Base-by-base conservation (phyloP, 2,329 filamentous ascomycete species). In the Blastomyces emzantsi region DNA sequence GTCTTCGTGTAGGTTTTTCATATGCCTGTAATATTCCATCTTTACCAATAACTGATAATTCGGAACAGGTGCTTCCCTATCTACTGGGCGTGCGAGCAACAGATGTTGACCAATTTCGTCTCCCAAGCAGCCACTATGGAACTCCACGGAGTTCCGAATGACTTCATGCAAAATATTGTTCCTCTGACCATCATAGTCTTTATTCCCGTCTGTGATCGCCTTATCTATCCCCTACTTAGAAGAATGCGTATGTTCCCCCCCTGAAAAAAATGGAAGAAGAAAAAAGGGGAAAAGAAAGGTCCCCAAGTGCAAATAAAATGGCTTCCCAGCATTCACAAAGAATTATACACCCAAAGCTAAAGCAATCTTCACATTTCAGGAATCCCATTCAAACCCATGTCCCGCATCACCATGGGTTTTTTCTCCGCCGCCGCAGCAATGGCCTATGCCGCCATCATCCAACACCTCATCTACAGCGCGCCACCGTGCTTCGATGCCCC, bases 131-230 rank as follows among this genome's bases (percentile, higher is more conserved):
- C 76, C 19, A 79, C 79, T 61, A 84, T 85, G 87, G 69, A 82
- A 62, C 83, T 87, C 1, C 80, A 88, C 71, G 88, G 88, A 39
- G 82, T 90, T 2, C 89, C 89, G 69, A 92, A 92, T 78, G 89
- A 92, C 71, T 78, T 92, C 63, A 83, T 92, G 69, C 83, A 86
- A 73, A 91, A 91, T 76, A 79, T 92, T 47, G 87, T 92, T 74
- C 88, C 89, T 5, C 83, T 92, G 67, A 84, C 87, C 25, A 84
- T 92, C 65, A 83, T 92, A 69, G 85, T 92, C 70, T 84, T 92
- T 74, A 88, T 91, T 59, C 88, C 88, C 3, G 77, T 92, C 66
- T 83, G 86, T 67, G 88, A 92, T 71, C 80, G 79, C 39, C 19
- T 86, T 47, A 69, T 92, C 64, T 92, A 91, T 75, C 89, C 89